These are phyloP conservation scores for Erysimum cheiranthoides DNA, from an alignment of 345 rosid species.

Conservation along the genomic window DNA sequence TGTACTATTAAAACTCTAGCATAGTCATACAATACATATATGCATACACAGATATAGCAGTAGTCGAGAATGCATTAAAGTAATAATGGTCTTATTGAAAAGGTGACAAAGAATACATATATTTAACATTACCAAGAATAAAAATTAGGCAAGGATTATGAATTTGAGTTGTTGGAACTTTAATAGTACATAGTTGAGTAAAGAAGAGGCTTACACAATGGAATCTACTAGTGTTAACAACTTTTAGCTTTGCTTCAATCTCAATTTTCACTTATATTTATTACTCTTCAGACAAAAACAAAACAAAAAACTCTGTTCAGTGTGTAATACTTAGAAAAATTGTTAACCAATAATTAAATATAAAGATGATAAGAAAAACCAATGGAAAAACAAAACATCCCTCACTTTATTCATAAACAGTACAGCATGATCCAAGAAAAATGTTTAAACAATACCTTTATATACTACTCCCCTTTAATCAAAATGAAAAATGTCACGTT, in stretches of 20 bases:
- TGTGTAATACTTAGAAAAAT: background rate
- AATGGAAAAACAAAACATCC: background rate
- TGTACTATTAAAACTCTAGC: background rate
- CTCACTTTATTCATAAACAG: background rate
- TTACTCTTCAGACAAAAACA: background rate
- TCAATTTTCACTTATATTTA: constrained; percentile 19
- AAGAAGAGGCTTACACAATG: constrained; percentile 39
- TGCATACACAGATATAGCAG: background rate
- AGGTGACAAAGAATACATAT: constrained; percentile 13
- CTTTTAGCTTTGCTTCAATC: constrained; percentile 36
- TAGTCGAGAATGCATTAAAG: constrained; percentile 14
- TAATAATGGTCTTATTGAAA: constrained; percentile 23
- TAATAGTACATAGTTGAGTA: constrained; percentile 34
- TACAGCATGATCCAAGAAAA: constrained; percentile 12
- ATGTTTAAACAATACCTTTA: background rate
- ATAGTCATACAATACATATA: background rate
- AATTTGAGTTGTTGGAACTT: constrained; percentile 35
- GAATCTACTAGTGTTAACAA: constrained; percentile 27
- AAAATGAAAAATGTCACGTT: constrained; percentile 17
- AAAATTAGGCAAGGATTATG: constrained; percentile 7
- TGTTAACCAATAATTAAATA: background rate
- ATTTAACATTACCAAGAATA: constrained; percentile 24
- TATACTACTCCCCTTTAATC: background rate
- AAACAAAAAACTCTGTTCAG: background rate
- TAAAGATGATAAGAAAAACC: background rate